These are phyloP conservation scores for Syzygium jambos DNA, from an alignment of 345 rosid species.

Conservation along the genomic window DNA sequence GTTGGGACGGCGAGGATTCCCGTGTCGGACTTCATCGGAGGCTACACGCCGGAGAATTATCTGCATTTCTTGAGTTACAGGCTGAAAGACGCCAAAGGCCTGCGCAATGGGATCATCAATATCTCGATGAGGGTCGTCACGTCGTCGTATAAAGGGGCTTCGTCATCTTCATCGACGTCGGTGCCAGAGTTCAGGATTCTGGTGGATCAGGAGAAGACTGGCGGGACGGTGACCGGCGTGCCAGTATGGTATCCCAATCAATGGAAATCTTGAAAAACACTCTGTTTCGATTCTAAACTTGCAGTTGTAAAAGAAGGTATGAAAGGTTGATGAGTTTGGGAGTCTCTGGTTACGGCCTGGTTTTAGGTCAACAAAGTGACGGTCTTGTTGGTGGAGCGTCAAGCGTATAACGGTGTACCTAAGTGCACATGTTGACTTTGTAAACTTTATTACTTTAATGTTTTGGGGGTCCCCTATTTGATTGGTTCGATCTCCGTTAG, in stretches of 20 bases:
- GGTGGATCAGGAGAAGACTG: not conserved
- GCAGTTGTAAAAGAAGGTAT: too few relatives aligned
- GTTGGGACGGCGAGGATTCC: slow-evolving; percentile 8
- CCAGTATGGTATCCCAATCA: not conserved
- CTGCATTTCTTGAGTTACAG: slow-evolving; percentile 11
- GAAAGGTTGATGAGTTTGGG: not conserved
- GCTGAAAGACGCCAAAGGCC: slow-evolving; percentile 4
- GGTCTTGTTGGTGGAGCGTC: not conserved
- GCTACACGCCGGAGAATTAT: not conserved
- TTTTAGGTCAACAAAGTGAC: not conserved
- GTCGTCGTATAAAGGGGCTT: not conserved
- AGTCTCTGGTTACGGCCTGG: not conserved
- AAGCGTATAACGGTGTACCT: too few relatives aligned
- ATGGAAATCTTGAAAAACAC: not conserved
- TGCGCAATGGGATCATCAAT: slow-evolving; percentile 5
- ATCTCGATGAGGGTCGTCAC: slow-evolving; percentile 6
- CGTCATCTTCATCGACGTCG: not conserved
- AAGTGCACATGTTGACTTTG: not conserved
- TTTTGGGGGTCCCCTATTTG: not conserved
- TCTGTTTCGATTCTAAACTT: too few relatives aligned
- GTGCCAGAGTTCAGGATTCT: not conserved
- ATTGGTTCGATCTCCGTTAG: not conserved
- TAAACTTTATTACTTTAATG: not conserved
- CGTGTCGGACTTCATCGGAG: slow-evolving; percentile 15
- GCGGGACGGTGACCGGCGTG: not conserved